Evolutionary conservation across 1,284 basidiomycete genomes (phyloP).

Genomic region (Puccinia coronata): DNA sequence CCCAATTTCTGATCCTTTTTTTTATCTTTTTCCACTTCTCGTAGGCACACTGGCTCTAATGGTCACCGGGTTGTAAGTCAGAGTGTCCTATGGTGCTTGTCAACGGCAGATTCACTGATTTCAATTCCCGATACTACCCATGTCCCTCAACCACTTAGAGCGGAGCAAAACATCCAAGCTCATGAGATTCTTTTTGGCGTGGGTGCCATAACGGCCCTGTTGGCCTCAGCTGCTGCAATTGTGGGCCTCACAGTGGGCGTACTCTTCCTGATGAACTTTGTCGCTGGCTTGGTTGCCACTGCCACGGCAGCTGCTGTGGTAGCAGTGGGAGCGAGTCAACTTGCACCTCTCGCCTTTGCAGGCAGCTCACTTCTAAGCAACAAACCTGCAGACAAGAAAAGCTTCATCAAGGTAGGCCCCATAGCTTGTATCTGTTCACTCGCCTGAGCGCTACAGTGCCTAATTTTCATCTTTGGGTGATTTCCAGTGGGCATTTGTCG

Average conservation of each 20-base stretch:
- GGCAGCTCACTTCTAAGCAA: background rate
- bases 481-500: slow-evolving; percentile 33
- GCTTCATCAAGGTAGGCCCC: slow-evolving; percentile 26
- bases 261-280: slow-evolving; percentile 3
- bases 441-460: background rate
- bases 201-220: background rate
- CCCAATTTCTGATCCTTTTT: background rate
- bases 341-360: slow-evolving; percentile 9
- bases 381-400: slow-evolving; percentile 29
- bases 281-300: background rate
- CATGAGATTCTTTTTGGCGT: slow-evolving; percentile 7
- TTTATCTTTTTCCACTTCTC: background rate
- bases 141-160: background rate
- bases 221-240: slow-evolving; percentile 18
- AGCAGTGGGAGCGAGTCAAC: background rate
- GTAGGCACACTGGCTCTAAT: slow-evolving; percentile 35
- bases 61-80: slow-evolving; percentile 42
- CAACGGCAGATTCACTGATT: background rate
- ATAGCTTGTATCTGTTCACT: no score
- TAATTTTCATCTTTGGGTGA: background rate
- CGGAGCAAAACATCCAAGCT: slow-evolving; percentile 13
- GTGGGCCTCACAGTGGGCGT: background rate
- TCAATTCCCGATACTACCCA: background rate
- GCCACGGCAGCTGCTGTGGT: background rate
- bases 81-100: background rate